Evolutionary conservation across 139 green algal species (phyloP).

Genomic region (Nannochloris sp.): DNA sequence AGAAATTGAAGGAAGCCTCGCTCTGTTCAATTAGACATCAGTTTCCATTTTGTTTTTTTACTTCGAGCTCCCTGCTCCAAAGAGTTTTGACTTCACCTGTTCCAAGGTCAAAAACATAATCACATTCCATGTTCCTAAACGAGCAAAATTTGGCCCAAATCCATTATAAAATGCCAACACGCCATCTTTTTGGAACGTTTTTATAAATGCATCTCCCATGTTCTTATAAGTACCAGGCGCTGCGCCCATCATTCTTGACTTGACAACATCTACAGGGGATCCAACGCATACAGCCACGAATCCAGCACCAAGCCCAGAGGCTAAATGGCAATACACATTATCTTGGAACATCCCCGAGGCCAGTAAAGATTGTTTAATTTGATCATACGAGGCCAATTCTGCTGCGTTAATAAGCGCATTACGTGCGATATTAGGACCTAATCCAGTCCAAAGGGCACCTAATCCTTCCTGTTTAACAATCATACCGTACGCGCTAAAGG

Average conservation of each 20-base stretch:
- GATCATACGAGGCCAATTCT: conserved; percentile 94
- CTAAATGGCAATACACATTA: conserved; percentile 71
- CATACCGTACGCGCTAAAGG: conserved; percentile 82
- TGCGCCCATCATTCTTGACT: conserved; percentile 86
- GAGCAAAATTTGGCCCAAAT: conserved; percentile 81
- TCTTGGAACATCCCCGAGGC: conserved; percentile 49
- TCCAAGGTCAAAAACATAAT: conserved; percentile 98
- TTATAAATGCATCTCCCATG: conserved; percentile 89
- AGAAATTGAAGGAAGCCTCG: too few species aligned
- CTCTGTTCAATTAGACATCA: too few species aligned
- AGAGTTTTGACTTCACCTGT: conserved; percentile 45
- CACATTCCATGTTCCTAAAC: conserved; percentile 77
- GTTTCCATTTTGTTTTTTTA: too few species aligned
- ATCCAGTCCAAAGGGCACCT: conserved; percentile 83
- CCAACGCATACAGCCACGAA: conserved; percentile 92
- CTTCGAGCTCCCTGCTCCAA: background rate
- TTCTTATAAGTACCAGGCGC: conserved; percentile 35
- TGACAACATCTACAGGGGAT: conserved; percentile 97
- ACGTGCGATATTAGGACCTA: conserved; percentile 91
- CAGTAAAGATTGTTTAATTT: conserved; percentile 76
- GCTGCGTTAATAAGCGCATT: conserved; percentile 98
- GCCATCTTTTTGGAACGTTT: conserved; percentile 80
- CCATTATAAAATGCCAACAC: conserved; percentile 95
- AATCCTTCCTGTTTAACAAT: conserved; percentile 90
- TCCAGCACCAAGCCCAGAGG: conserved; percentile 78